Evolutionary conservation across 2,329 filamentous ascomycete species (phyloP).

Genomic region (Sclerotinia subarctica): DNA sequence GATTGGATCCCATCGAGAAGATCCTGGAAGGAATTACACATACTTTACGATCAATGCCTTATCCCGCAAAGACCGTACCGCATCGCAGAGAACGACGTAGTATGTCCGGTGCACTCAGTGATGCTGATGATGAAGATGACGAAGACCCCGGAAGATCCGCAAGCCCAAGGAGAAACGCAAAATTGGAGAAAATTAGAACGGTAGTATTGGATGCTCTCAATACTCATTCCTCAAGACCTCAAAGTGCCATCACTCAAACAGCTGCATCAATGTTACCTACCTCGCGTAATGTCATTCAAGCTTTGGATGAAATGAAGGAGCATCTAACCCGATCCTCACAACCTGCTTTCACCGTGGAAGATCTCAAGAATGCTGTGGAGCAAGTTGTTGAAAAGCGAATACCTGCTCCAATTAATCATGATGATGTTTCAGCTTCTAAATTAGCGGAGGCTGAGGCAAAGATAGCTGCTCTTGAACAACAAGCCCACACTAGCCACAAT

Average conservation of each 20-base stretch:
- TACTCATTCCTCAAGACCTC: conserved; percentile 48
- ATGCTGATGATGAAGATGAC: conserved; percentile 89
- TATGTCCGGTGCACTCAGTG: conserved; percentile 70
- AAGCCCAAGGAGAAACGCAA: conserved; percentile 76
- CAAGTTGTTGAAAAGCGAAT: conserved; percentile 59
- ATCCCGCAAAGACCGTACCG: conserved; percentile 48
- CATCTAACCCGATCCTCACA: conserved; percentile 48
- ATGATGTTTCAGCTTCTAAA: conserved; percentile 38
- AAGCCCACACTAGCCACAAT: conserved; percentile 51
- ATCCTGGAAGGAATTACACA: conserved; percentile 74
- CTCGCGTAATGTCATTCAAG: conserved; percentile 58
- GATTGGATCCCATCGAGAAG: conserved; percentile 77
- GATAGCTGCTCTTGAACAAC: conserved; percentile 57
- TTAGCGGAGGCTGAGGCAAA: conserved; percentile 23
- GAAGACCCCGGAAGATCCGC: conserved; percentile 61
- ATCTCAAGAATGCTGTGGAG: conserved; percentile 61
- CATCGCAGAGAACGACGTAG: conserved; percentile 61
- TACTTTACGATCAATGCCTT: conserved; percentile 56
- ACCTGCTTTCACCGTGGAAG: conserved; percentile 47
- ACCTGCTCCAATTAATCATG: conserved; percentile 47
- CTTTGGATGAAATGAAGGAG: conserved; percentile 61
- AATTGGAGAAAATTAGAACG: conserved; percentile 75
- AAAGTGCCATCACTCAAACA: conserved; percentile 31
- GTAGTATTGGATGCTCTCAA: conserved; percentile 72
- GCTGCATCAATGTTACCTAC: conserved; percentile 33